Evolutionary conservation across 2,329 filamentous ascomycete species (phyloP).

Genomic region (Monilinia laxa): DNA sequence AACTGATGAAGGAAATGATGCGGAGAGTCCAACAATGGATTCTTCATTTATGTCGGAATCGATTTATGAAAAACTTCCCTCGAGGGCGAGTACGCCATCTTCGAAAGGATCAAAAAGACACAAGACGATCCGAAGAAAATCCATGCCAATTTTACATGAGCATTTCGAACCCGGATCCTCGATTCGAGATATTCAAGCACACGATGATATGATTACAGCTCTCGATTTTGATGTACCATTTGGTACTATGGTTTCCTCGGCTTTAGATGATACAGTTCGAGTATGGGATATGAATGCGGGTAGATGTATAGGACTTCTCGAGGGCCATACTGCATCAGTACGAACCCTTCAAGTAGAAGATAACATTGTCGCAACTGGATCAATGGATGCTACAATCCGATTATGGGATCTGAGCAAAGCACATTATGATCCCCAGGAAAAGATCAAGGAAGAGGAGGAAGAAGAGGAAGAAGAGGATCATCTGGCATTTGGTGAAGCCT

Average conservation of each 20-base stretch:
- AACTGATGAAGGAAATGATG: slow-evolving; percentile 55
- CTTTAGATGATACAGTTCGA: slow-evolving; percentile 87
- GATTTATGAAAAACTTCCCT: slow-evolving; percentile 88
- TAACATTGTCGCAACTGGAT: slow-evolving; percentile 91
- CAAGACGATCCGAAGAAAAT: slow-evolving; percentile 67
- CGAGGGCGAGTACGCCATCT: slow-evolving; percentile 49
- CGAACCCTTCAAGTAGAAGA: slow-evolving; percentile 91
- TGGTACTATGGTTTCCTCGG: slow-evolving; percentile 88
- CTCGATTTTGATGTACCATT: slow-evolving; percentile 98
- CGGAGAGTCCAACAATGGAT: slow-evolving; percentile 43
- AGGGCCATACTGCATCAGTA: slow-evolving; percentile 93
- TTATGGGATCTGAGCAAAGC: slow-evolving; percentile 93
- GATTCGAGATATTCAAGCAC: slow-evolving; percentile 85
- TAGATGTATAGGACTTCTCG: slow-evolving; percentile 84
- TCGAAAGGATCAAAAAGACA: slow-evolving; percentile 49
- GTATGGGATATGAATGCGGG: slow-evolving; percentile 97
- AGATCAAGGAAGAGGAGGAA: slow-evolving; percentile 57
- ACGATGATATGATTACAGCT: slow-evolving; percentile 83
- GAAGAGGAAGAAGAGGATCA: slow-evolving; percentile 62
- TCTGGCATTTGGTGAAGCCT: slow-evolving; percentile 70
- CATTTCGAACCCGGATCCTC: slow-evolving; percentile 86
- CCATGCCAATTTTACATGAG: slow-evolving; percentile 93
- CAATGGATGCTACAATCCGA: slow-evolving; percentile 89
- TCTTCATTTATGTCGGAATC: slow-evolving; percentile 93
- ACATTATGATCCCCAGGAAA: slow-evolving; percentile 68